Percentiles rank a stretch among this genome's conserved stretches.
Conservation (phyloP, 345 rosid genomes). For the Aurinia saxatilis region DNA sequence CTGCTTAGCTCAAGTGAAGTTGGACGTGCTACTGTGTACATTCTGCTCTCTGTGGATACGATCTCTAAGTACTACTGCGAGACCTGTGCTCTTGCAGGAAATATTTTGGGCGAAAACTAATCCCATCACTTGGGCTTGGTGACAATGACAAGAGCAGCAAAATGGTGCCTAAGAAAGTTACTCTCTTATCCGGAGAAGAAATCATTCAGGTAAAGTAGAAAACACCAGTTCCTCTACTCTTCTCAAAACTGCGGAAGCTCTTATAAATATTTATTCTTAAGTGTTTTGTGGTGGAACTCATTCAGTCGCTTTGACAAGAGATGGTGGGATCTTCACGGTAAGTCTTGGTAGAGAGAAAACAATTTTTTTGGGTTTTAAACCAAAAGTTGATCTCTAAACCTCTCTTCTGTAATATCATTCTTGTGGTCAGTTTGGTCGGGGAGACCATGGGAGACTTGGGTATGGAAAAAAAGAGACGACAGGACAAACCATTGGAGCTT, state of each 20-base stretch:
- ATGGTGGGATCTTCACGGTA: slow-evolving; percentile 87
- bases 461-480: slow-evolving; percentile 85
- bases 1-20: too few species aligned
- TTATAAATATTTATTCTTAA: slow-evolving; percentile 30
- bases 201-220: slow-evolving; percentile 55
- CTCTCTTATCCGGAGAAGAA: slow-evolving; percentile 73
- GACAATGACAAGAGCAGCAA: slow-evolving; percentile 98
- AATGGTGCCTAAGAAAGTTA: slow-evolving; percentile 92
- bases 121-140: slow-evolving; percentile 99
- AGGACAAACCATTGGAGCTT: slow-evolving; percentile 86
- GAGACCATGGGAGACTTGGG: slow-evolving; percentile 96
- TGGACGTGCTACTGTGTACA: too few species aligned
- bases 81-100: too few species aligned
- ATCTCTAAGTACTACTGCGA: too few species aligned
- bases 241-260: background rate
- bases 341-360: slow-evolving; percentile 24
- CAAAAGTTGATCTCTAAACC: background rate
- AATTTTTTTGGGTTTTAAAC: background rate
- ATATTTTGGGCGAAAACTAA: too few species aligned
- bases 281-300: slow-evolving; percentile 99
- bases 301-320: slow-evolving; percentile 85
- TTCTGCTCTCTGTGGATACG: too few species aligned
- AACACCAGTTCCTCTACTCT: background rate
- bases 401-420: background rate
- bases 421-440: slow-evolving; percentile 75